Evolutionary conservation across 768 basidiomycete species (phyloP).

Genomic region (Nidularia sp.): DNA sequence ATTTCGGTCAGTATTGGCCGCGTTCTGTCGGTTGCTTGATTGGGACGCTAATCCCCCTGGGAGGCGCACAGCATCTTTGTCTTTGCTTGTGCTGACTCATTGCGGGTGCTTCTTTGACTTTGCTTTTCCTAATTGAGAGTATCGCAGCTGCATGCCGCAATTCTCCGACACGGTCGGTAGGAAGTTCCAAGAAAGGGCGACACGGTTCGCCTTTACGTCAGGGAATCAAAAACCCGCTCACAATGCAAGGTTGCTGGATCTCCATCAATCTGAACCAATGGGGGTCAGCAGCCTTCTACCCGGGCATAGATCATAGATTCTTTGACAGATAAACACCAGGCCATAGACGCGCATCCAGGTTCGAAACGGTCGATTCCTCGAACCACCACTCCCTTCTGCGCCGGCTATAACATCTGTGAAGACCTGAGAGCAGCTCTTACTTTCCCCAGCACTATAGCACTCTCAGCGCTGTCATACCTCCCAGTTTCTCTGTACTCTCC

Average conservation of each 20-base stretch:
- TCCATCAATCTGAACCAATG: slow-evolving; percentile 12
- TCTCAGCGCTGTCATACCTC: too few relatives aligned
- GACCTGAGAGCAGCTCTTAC: too few relatives aligned
- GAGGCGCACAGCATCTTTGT: neutral
- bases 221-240: neutral
- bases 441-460: too few relatives aligned
- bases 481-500: too few relatives aligned
- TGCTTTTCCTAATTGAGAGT: neutral
- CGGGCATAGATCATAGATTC: neutral
- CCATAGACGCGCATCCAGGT: too few relatives aligned
- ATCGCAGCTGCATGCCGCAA: neutral
- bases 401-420: too few relatives aligned
- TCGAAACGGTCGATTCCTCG: too few relatives aligned
- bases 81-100: neutral
- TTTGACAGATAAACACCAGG: too few relatives aligned
- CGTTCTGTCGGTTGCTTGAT: slow-evolving; percentile 1
- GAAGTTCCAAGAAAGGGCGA: neutral
- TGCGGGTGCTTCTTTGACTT: neutral
- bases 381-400: too few relatives aligned
- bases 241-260: neutral
- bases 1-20: neutral
- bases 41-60: slow-evolving; percentile 13
- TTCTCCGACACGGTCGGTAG: slow-evolving; percentile 14
- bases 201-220: slow-evolving; percentile 12
- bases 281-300: neutral